Evolutionary conservation across 208 protist species (phyloP), one percentile per base, ranked within the genome.

Genomic region (Strigomonas galati): DNA sequence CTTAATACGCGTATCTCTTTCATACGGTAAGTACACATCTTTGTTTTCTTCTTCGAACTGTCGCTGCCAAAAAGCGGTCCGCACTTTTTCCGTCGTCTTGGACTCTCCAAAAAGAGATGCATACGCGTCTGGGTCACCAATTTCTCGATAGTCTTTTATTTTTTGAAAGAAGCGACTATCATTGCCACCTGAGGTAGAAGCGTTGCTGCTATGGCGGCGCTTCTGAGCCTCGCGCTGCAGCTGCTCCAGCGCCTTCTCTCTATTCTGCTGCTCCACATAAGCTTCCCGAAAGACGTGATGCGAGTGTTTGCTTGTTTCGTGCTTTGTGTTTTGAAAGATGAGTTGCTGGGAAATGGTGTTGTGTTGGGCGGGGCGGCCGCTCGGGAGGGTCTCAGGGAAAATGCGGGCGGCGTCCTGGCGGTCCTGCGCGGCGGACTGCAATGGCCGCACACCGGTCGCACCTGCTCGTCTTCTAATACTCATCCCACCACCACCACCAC

Each of bases 1-100:
- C 35, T 78, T 73, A n/a, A 95, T n/a, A 3, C 81, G 65, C 59
- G 86, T 93, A 2, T 80, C 91, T 23, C 87, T 84, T 51, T 95
- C 89, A 57, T 95, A 95, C 6, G 89, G 86, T 48, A 95, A 75
- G 69, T 87, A 82, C 7, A 90, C 78, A 49, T 84, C 55, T 27
- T 77, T 78, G 66, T 95, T 95, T 58, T 95, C 85, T 70, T 84
- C 76, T 64, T 95, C 89, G 57, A 95, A 95, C 79, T 95, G 89
- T 21, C 81, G 67, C 75, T 93, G 89, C 89, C 89, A 95, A 64
- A 82, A 86, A 37, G 79, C 76, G 60, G 83, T 83, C 28, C 89
- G 89, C 54, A 83, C 75, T 12, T 69, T 64, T 61, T 77, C 67
- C 32, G 86, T 90, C 21, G 62, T 61, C 27, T 64, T 66, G 28